Conservation (phyloP, 495 filamentous ascomycete genomes). For the Trichocladium antarcticum region DNA sequence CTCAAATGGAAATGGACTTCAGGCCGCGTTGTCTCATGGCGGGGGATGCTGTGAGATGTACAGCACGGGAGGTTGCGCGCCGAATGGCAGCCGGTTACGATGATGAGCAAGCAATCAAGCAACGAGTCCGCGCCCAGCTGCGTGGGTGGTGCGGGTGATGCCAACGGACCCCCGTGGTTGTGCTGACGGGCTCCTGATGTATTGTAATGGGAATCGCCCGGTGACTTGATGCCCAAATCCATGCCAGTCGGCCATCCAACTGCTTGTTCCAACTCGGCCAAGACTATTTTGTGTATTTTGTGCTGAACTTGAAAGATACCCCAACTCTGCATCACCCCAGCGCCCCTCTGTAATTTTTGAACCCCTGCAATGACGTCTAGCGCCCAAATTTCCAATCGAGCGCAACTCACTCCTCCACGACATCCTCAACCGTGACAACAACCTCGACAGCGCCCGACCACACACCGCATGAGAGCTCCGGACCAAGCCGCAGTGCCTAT, state of each 20-base stretch:
- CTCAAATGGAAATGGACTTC: slow-evolving; percentile 30
- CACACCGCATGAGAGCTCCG: no score
- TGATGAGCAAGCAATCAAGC: slow-evolving; percentile 12
- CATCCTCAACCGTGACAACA: not conserved
- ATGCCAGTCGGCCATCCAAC: no score
- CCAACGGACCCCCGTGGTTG: no score
- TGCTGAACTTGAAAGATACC: not conserved
- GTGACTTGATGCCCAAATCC: no score
- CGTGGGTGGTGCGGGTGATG: no score
- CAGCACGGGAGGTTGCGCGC: slow-evolving; percentile 8
- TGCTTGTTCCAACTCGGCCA: no score
- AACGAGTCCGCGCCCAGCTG: slow-evolving; percentile 5
- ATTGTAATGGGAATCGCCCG: not conserved
- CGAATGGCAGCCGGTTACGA: slow-evolving; percentile 10
- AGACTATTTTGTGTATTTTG: not conserved
- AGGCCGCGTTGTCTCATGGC: slow-evolving; percentile 17
- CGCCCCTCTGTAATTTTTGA: not conserved
- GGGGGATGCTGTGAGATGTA: slow-evolving; percentile 3
- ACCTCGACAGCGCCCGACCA: no score
- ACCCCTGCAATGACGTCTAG: slow-evolving; percentile 21
- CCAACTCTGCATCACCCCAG: not conserved
- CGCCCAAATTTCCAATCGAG: slow-evolving; percentile 7
- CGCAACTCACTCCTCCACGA: not conserved
- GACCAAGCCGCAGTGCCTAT: no score
- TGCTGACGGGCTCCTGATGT: not conserved